phyloP scores from a whole-genome alignment of 352 stramenopile species.

The Globisporangium ultimum region DNA sequence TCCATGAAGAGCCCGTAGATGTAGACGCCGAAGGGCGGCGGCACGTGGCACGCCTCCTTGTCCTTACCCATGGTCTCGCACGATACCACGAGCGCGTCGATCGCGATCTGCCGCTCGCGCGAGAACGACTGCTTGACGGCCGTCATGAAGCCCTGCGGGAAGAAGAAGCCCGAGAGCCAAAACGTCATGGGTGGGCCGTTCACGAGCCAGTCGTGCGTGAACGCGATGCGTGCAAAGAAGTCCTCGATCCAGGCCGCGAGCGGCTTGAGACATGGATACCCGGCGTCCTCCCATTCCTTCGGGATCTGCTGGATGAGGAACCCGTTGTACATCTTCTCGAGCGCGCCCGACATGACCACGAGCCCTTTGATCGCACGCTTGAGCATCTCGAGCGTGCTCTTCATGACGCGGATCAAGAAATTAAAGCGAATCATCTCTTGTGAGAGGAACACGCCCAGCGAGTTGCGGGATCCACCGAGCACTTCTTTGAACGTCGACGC shows the following conservation, averaged over 20 bases:
- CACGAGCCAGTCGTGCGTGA: constrained; percentile 83
- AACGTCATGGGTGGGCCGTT: constrained; percentile 78
- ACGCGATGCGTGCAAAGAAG: constrained; percentile 85
- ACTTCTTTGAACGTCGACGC: constrained; percentile 77
- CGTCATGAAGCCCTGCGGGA: constrained; percentile 95
- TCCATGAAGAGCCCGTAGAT: constrained; percentile 95
- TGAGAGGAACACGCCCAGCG: constrained; percentile 89
- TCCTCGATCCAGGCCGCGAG: constrained; percentile 91
- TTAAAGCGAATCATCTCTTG: constrained; percentile 92
- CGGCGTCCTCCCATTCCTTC: constrained; percentile 84
- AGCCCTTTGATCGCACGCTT: constrained; percentile 89
- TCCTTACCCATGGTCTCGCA: constrained; percentile 78
- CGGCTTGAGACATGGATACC: constrained; percentile 91
- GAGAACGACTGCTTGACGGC: constrained; percentile 93
- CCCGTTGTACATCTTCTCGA: constrained; percentile 92
- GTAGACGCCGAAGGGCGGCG: constrained; percentile 88
- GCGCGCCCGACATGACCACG: constrained; percentile 87
- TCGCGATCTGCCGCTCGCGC: constrained; percentile 87
- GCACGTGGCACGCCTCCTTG: constrained; percentile 57
- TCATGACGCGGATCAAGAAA: constrained; percentile 85
- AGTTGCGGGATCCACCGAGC: constrained; percentile 88
- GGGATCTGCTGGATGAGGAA: constrained; percentile 91
- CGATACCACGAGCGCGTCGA: constrained; percentile 89
- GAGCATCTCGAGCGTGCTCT: constrained; percentile 78
- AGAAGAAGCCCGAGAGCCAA: constrained; percentile 95